Base-by-base conservation (phyloP, 495 filamentous ascomycete genomes). In the Aspergillus mulundensis region DNA sequence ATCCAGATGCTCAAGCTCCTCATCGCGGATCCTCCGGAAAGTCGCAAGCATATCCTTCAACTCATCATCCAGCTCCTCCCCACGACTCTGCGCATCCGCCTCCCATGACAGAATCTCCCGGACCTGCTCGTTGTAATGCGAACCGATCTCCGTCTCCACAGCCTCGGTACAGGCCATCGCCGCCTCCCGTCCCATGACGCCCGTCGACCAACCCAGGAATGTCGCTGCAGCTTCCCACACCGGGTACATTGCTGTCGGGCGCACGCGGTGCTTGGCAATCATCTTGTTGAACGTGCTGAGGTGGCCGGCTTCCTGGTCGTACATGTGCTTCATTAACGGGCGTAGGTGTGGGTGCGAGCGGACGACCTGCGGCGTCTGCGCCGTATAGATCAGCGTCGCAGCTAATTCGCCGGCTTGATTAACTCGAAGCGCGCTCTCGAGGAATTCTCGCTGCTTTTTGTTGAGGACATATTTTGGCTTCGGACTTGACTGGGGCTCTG, bases 161-260 rank as follows among this genome's bases (percentile, higher is more conserved):
- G 94, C 94, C 73, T 98, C 94, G 11, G 94, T 98, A 66, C 94
- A 98, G 20, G 95, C 94, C 94, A 98, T 98, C 3, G 94, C 91
- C 0, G 94, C 93, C 73, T 97, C 93, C 38, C 88, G 82, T 0
- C 95, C 91, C 79, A 97, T 79, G n/a, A 91, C 68, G 0, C 85
- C 94, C 1, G 94, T 98, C 3, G 82, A 81, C 88, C 95, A 95
- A 14, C 94, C 94, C 3, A 98, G 72, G 2, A 86, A 88, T 0
- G 90, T 86, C 11, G 95, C 89, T 0, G 91, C 84, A 11, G 83
- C 77, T n/a, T 84, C 80, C 94, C 94, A 98, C 7, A 97, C 38
- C 1, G 95, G 95, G 64, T 94, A 96, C 80, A 98, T 88, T 24
- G 88, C 89, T 7, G 94, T 97, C 0, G 94, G 94, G 0, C 94